Base-by-base conservation (phyloP, 495 filamentous ascomycete species). In the Penicillium psychrofluorescens region DNA sequence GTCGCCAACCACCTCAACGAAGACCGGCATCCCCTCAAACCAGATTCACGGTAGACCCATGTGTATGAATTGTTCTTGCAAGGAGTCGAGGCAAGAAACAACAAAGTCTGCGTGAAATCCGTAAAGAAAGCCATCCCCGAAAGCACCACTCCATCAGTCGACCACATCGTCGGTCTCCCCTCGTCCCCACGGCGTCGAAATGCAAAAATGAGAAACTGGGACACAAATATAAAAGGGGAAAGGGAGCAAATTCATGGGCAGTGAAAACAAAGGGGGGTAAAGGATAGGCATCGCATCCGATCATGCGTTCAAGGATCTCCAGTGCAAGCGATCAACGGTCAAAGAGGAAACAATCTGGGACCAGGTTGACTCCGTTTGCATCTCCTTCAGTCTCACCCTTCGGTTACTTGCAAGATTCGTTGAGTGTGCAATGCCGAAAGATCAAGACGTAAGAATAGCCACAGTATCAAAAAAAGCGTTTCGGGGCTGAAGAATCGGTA, bases 1-100 rank as follows among this genome's bases (percentile, higher is more conserved):
- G 55, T 71, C 70, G 67, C 68, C 70, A 69, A 42, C 33, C 50
- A 71, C 62, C 68, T 7, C 32, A 53, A 35, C 44, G 39, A 52
- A 42, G 46, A 14, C 13, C 38, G 40, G 22, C 22, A 40, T 40
- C 15, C 43, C 42, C 35, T 36, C 51, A 29, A 46, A 34, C 37
- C 48, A 32, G 46, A 51, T 38, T 34, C 13, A 33, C 29, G 11
- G 34, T 35, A 41, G 28, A 43, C 35, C 38, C 22, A 38, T 36
- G 30, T 41, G 36, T 11, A 36, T 33, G 13, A 29, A 22, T 13
- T 12, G 12, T 38, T 38, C 38, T 38, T 42, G 40, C 44, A 36
- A 38, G 28, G 5, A 44, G 31, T 40, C 37, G 37, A 32, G 41
- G 40, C 47, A 54, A 38, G 45, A 49, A 44, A n/a, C 37, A 35